phyloP scores from a whole-genome alignment of 257 asterid genomes.

The Gentiana straminea region DNA sequence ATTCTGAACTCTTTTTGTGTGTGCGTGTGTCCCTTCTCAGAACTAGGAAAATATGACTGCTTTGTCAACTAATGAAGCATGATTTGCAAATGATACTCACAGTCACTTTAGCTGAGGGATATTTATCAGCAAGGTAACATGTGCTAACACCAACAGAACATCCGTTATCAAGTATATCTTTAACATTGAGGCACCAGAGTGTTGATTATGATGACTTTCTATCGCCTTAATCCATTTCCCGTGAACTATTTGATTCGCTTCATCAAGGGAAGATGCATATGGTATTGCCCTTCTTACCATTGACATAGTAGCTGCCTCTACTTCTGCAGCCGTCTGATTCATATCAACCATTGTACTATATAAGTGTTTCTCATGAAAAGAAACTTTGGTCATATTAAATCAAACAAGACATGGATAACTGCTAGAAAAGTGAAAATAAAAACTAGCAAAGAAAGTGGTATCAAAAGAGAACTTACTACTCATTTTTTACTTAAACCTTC shows the following conservation, averaged over 20 bases:
- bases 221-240: slow-evolving; percentile 89
- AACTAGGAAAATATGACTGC: too few relatives aligned
- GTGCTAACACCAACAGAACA: slow-evolving; percentile 96
- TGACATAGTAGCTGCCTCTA: slow-evolving; percentile 91
- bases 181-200: slow-evolving; percentile 31
- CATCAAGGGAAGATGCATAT: slow-evolving; percentile 66
- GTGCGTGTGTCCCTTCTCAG: too few relatives aligned
- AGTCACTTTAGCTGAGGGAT: slow-evolving; percentile 53
- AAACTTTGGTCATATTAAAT: too few relatives aligned
- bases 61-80: too few relatives aligned
- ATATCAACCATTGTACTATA: too few relatives aligned
- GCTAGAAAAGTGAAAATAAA: too few relatives aligned
- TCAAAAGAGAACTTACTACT: too few relatives aligned
- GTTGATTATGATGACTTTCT: slow-evolving; percentile 48
- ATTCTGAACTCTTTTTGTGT: too few relatives aligned
- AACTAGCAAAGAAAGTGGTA: too few relatives aligned
- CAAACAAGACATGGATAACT: too few relatives aligned
- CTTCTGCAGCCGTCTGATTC: slow-evolving; percentile 93
- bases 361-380: too few relatives aligned
- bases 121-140: slow-evolving; percentile 54
- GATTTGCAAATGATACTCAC: slow-evolving; percentile 26
- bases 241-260: slow-evolving; percentile 73
- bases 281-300: slow-evolving; percentile 76
- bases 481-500: too few relatives aligned
- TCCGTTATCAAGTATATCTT: slow-evolving; percentile 74